phyloP scores from a whole-genome alignment of 140 eudicot species.

The Senecio squalidus region DNA sequence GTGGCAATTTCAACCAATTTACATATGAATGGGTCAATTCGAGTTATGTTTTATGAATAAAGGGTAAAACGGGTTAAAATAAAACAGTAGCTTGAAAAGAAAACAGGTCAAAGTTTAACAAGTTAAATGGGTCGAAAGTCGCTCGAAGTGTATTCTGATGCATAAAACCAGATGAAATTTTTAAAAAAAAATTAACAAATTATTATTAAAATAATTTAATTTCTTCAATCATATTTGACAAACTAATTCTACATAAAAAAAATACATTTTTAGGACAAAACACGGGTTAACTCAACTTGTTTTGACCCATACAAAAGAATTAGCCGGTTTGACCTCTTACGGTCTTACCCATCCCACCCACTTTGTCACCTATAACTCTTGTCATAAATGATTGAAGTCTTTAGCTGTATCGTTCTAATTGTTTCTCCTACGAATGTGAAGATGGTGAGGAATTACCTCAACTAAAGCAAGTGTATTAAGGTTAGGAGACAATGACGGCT shows the following conservation, averaged over 20 bases:
- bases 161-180: background rate
- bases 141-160: background rate
- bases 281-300: background rate
- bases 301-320: background rate
- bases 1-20: background rate
- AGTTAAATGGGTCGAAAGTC: too few relatives aligned
- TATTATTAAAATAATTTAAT: background rate
- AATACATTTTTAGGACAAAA: too few relatives aligned
- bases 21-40: too few relatives aligned
- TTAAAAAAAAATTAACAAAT: background rate
- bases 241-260: background rate
- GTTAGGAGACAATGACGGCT: conserved; percentile 92
- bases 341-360: background rate
- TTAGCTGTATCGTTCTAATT: background rate
- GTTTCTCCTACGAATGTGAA: background rate
- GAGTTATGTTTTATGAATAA: background rate
- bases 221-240: background rate
- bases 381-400: too few relatives aligned
- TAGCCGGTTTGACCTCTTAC: background rate
- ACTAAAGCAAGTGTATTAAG: conserved; percentile 89
- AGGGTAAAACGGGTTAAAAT: background rate
- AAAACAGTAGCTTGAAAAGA: background rate
- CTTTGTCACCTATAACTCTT: background rate
- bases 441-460: conserved; percentile 45
- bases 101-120: background rate